These are phyloP conservation scores for Roridomyces roridus DNA, from an alignment of 768 basidiomycete genomes.

Conservation along the genomic window DNA sequence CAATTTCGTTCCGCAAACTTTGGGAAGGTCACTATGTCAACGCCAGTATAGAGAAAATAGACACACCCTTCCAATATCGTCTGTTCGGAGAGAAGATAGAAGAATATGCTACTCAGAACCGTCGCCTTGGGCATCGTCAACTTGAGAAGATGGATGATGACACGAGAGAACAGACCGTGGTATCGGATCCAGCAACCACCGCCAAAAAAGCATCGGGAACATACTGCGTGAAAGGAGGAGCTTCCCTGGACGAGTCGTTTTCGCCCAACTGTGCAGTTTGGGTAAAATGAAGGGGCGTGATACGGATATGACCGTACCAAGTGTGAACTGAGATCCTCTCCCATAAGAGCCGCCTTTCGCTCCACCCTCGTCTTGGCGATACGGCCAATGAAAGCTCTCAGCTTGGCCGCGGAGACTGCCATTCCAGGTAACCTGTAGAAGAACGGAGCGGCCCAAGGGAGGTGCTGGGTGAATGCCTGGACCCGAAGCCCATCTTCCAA, in stretches of 20 bases:
- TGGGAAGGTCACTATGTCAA: too few relatives aligned
- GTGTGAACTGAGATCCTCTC: slow-evolving; percentile 6
- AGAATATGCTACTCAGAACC: neutral
- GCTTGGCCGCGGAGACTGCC: neutral
- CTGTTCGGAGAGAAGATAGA: neutral
- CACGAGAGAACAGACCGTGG: too few relatives aligned
- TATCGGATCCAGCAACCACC: slow-evolving; percentile 4
- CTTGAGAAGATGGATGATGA: neutral
- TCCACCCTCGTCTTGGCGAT: neutral
- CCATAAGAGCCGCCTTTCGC: neutral
- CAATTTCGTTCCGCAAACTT: slow-evolving; percentile 5
- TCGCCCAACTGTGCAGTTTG: slow-evolving; percentile 1
- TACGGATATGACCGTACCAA: neutral
- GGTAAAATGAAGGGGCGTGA: neutral
- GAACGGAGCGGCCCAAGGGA: slow-evolving; percentile 33
- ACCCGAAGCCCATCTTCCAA: slow-evolving; percentile 34
- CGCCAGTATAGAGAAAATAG: neutral
- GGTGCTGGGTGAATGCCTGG: slow-evolving; percentile 22
- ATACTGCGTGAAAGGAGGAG: neutral
- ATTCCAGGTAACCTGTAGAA: slow-evolving; percentile 1
- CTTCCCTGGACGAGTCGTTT: neutral
- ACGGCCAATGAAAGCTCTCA: neutral
- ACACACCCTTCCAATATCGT: neutral
- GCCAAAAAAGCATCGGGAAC: neutral
- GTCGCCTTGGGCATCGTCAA: neutral